A percentile compares a stretch with the other conserved stretches of the same genome.
These are phyloP conservation scores for Akanthomyces muscarius DNA, from an alignment of 2,329 filamentous ascomycete genomes.

Conservation along the genomic window DNA sequence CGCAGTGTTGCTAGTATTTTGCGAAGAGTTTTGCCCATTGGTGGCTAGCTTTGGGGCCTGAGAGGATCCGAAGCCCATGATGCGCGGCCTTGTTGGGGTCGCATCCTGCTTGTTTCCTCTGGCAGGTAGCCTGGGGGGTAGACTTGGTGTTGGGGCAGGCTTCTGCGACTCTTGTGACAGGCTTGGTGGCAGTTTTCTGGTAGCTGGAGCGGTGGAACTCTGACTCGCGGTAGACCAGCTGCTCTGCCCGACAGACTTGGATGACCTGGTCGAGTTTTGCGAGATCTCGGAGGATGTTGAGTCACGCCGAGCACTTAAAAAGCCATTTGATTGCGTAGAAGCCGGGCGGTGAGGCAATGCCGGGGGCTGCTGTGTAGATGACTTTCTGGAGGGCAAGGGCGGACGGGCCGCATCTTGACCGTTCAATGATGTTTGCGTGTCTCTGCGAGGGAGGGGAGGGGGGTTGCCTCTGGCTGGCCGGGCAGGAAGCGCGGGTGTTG, in stretches of 20 bases:
- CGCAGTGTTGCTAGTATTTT: background rate
- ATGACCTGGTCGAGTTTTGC: slow-evolving; percentile 50
- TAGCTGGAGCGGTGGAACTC: slow-evolving; percentile 38
- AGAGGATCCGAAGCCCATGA: slow-evolving; percentile 16
- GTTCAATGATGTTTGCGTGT: slow-evolving; percentile 23
- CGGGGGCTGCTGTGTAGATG: slow-evolving; percentile 37
- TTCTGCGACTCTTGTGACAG: background rate
- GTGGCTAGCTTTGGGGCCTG: slow-evolving; percentile 17
- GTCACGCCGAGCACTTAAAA: slow-evolving; percentile 43
- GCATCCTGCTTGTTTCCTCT: slow-evolving; percentile 21
- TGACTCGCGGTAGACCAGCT: slow-evolving; percentile 47
- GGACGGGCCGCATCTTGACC: slow-evolving; percentile 29
- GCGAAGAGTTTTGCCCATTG: background rate
- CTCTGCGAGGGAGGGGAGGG: slow-evolving; percentile 35
- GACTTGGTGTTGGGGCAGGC: slow-evolving; percentile 29
- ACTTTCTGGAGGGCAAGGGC: slow-evolving; percentile 32
- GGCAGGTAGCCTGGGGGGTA: slow-evolving; percentile 50
- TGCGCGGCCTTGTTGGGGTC: slow-evolving; percentile 7
- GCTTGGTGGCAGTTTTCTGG: slow-evolving; percentile 52
- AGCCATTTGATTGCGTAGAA: slow-evolving; percentile 37
- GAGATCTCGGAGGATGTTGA: slow-evolving; percentile 58
- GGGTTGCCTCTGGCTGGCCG: slow-evolving; percentile 29
- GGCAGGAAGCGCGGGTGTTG: slow-evolving; percentile 37
- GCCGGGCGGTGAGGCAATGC: slow-evolving; percentile 48
- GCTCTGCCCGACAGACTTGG: slow-evolving; percentile 44